A percentile compares a stretch with the other conserved stretches of the same genome.
phyloP scores from a whole-genome alignment of 257 asterid genomes.

The Eustoma russellianum region DNA sequence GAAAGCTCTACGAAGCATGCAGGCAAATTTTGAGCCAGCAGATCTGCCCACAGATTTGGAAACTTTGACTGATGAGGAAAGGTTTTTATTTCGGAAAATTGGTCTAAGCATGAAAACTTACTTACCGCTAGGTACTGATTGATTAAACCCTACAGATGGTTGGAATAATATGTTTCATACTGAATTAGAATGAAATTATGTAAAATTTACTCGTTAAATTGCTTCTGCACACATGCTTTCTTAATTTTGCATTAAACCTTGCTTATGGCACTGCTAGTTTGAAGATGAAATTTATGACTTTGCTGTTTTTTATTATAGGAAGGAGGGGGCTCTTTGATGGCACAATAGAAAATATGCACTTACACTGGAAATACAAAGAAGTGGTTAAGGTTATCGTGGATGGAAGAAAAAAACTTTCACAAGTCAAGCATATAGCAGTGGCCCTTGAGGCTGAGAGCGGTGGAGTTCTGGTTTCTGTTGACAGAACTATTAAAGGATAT shows the following conservation, averaged over 20 bases:
- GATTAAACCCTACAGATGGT: neutral
- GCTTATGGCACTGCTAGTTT: no score
- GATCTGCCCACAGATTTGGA: constrained; percentile 73
- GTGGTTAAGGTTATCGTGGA: constrained; percentile 72
- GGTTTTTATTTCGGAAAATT: constrained; percentile 67
- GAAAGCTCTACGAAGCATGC: constrained; percentile 50
- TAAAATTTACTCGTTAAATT: no score
- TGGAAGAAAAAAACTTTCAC: constrained; percentile 41
- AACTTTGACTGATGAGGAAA: constrained; percentile 74
- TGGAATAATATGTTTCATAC: neutral
- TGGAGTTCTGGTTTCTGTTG: constrained; percentile 78
- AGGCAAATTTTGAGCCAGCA: constrained; percentile 49
- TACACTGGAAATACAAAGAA: constrained; percentile 92
- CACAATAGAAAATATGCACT: constrained; percentile 86
- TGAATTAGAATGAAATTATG: no score
- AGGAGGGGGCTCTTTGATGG: constrained; percentile 86
- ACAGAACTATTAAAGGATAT: constrained; percentile 58
- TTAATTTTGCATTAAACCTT: no score
- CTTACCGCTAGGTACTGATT: constrained; percentile 50
- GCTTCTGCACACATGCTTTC: no score
- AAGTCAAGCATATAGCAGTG: constrained; percentile 72
- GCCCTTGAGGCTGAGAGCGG: constrained; percentile 92
- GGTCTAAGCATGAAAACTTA: constrained; percentile 91
- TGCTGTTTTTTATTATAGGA: constrained; percentile 33
- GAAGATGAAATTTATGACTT: constrained; percentile 7